Base-by-base conservation (phyloP, 345 rosid species). In the Cardiospermum halicacabum region DNA sequence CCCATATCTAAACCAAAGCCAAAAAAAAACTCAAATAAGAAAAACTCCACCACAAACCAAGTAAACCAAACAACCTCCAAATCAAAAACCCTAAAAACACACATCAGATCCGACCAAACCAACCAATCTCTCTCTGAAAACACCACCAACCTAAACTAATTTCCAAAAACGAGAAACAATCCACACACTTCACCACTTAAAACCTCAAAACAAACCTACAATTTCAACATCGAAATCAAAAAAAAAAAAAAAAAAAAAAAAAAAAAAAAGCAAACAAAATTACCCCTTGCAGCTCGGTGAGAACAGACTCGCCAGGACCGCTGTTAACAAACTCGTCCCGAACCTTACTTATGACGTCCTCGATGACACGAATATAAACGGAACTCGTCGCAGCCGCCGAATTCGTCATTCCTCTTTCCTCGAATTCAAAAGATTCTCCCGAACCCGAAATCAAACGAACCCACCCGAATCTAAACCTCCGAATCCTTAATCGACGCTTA, bases 201-300 rank as follows among this genome's bases (percentile, higher is more conserved):
- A n/a, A n/a, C n/a, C n/a, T n/a, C n/a, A n/a, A n/a, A n/a, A n/a
- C n/a, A n/a, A n/a, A n/a, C n/a, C n/a, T n/a, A n/a, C n/a, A 58
- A 43, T 30, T 26, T 27, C 58, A 8, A 61, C 32, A 37, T 36
- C 31, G 9, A 50, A 55, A 22, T 5, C 39, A 34, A 36, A 32
- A 34, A 63, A 0, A 21, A 11, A 26, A 7, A 40, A 58, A 5
- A 3, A 32, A 48, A 47, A 18, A 4, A 1, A 0, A 54, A 62
- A 73, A 2, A 12, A 30, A 56, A 43, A 22, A 1, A 65, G 0
- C 42, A 43, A 12, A 11, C 5, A n/a, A 22, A 39, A 71, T 84
- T 80, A 95, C 99, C 74, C 86, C 93, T 82, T 95, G 97, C 51
- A 95, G 99, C 72, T 89, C 94, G 64, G 8, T 68, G 69, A 95